Base-by-base conservation (phyloP, 208 protist species). In the Acanthamoeba triangularis region DNA sequence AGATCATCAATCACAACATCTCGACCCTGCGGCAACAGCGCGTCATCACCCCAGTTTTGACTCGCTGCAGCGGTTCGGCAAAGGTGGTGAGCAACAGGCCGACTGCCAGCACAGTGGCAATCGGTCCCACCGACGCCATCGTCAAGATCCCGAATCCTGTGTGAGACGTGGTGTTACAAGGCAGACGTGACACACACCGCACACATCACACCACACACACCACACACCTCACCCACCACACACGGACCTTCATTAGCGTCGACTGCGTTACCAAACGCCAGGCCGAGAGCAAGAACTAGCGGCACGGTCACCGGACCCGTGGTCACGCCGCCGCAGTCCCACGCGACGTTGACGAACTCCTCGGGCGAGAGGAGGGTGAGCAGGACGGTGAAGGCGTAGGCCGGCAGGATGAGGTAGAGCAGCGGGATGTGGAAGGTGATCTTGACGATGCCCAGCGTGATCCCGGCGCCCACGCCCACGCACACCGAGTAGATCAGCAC, bases 401-500 rank as follows among this genome's bases (percentile, higher is more conserved):
- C 69, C 69, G 69, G 69, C 16, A 78, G 69, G 69, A 78, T 78
- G 16, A 78, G 30, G 69, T 78, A 78, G 30, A 78, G n/a, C 69
- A 78, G 69, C n/a, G 69, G 69, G 33, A 78, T 44, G 37, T 78
- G 69, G 37, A 78, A 78, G 30, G 69, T 78, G 69, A 78, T 78
- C 69, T 78, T 78, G 69, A 78, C 30, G 69, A 78, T 78, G 69
- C 69, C 69, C 69, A 78, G 69, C n/a, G 37, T 35, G 37, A 78
- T 78, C 33, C 69, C 69, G 16, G 37, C 69, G 30, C 69, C 69
- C 16, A 78, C 69, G 37, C 69, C 37, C 33, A 78, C 69, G 69
- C 69, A 78, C 33, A 78, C 69, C n/a, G 69, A 78, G 11, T 78
- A 78, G 11, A 78, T 78, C 69, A 78, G 37, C 69, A 41, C 30